These are phyloP conservation scores for Alternaria novae-zelandiae DNA, from an alignment of 2,329 filamentous ascomycete genomes.

Conservation along the genomic window DNA sequence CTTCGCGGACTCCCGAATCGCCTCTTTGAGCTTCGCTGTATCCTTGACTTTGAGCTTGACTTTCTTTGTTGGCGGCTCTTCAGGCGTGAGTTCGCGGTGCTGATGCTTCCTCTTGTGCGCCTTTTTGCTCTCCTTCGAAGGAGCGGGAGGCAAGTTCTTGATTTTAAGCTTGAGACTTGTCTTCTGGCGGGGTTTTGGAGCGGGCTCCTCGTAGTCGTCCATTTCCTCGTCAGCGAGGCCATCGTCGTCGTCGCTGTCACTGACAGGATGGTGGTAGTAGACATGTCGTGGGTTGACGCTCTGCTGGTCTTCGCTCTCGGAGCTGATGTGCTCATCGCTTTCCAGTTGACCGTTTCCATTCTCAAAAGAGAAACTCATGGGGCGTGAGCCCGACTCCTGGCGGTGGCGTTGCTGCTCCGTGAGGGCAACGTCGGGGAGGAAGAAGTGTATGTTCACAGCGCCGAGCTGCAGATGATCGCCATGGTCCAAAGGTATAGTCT, in stretches of 20 bases:
- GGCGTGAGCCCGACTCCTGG: constrained; percentile 58
- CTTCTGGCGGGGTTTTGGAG: constrained; percentile 32
- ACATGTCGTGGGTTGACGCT: constrained; percentile 45
- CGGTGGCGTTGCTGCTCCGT: constrained; percentile 59
- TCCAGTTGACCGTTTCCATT: constrained; percentile 63
- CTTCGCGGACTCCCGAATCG: constrained; percentile 15
- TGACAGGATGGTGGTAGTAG: constrained; percentile 41
- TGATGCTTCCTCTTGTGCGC: constrained; percentile 35
- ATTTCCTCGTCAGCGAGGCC: constrained; percentile 34
- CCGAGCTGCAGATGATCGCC: constrained; percentile 75
- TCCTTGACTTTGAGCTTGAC: constrained; percentile 21
- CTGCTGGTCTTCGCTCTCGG: constrained; percentile 38
- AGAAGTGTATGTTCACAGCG: constrained; percentile 70
- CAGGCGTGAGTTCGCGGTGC: constrained; percentile 32
- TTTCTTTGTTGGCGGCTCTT: constrained; percentile 40
- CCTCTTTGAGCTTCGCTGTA: constrained; percentile 13
- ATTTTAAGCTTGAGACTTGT: constrained; percentile 41
- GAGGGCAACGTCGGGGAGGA: constrained; percentile 61
- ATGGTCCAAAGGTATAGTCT: constrained; percentile 60
- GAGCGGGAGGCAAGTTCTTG: constrained; percentile 25
- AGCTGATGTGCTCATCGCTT: constrained; percentile 54
- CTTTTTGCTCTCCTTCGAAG: constrained; percentile 31
- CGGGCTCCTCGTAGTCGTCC: constrained; percentile 51
- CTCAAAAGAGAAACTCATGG: constrained; percentile 78
- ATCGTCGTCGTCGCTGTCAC: constrained; percentile 38